Percentiles rank a stretch among this genome's conserved stretches.
Evolutionary conservation across 2,329 filamentous ascomycete genomes (phyloP).

Genomic region (Pyricularia grisea): DNA sequence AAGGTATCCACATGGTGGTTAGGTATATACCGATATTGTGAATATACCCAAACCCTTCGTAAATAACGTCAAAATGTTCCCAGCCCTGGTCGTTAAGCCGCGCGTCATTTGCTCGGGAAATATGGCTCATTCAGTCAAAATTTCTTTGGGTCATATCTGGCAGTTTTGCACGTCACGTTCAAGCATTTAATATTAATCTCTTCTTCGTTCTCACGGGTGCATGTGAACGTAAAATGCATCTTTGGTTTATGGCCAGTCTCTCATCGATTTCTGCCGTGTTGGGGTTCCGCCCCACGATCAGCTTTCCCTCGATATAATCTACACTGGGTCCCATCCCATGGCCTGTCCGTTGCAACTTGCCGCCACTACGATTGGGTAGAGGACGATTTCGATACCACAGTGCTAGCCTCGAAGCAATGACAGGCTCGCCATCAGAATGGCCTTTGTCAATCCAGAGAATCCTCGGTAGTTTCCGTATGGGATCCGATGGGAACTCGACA

Average conservation of each 20-base stretch:
- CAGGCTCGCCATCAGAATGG: no score
- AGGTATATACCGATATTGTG: no score
- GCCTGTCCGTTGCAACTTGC: conserved; percentile 1
- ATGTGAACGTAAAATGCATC: not conserved
- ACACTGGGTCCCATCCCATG: not conserved
- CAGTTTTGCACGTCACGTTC: not conserved
- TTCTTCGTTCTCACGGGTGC: not conserved
- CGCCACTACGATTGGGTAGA: no score
- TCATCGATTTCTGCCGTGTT: not conserved
- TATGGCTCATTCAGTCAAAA: not conserved
- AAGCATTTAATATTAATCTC: not conserved
- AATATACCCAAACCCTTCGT: no score
- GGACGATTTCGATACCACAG: no score
- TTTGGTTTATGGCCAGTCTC: not conserved
- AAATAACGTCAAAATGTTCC: not conserved
- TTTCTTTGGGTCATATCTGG: not conserved
- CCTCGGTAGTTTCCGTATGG: no score
- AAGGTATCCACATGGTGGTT: no score
- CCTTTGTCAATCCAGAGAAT: no score
- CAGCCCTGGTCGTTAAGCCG: not conserved
- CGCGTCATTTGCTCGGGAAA: not conserved
- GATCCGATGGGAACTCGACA: no score
- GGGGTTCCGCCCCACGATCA: not conserved
- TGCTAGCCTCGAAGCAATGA: no score
- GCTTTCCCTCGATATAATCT: not conserved